Percentiles rank a stretch among this genome's conserved stretches.
These are phyloP conservation scores for Xylariaceae sp. DNA, from an alignment of 2,329 filamentous ascomycete species.

Conservation along the genomic window DNA sequence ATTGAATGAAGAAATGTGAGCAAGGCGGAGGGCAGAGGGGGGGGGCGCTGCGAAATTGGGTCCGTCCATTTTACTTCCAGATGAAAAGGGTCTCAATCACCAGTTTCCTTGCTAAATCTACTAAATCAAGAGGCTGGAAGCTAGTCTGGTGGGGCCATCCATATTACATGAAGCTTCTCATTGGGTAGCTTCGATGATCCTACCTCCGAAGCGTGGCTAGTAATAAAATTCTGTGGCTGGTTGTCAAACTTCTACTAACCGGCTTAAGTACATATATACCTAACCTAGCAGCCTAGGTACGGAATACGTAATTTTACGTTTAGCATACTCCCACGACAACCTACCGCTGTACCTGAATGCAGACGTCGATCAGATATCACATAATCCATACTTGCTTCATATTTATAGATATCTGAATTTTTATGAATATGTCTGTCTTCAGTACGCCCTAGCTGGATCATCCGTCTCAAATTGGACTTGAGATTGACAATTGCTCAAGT, in stretches of 20 bases:
- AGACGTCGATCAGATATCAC: no score
- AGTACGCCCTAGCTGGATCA: neutral
- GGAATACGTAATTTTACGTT: no score
- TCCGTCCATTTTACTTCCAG: conserved; percentile 11
- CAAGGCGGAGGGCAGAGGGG: conserved; percentile 24
- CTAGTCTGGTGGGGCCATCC: conserved; percentile 7
- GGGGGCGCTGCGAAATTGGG: conserved; percentile 18
- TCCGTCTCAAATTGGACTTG: neutral
- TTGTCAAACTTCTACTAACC: neutral
- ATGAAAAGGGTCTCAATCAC: conserved; percentile 4
- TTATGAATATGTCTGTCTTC: neutral
- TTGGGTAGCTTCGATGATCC: conserved; percentile 10
- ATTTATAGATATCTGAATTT: neutral
- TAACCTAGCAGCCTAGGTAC: no score
- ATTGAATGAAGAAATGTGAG: conserved; percentile 28
- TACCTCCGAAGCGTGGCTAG: conserved; percentile 13
- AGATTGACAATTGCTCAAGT: neutral
- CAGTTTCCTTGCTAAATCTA: conserved; percentile 19
- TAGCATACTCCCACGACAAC: no score
- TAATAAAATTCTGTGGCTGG: neutral
- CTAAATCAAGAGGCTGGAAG: conserved; percentile 31
- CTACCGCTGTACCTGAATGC: no score
- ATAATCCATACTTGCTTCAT: neutral
- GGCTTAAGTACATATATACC: no score
- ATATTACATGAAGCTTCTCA: neutral